Base-by-base conservation (phyloP, 768 basidiomycete species). In the Naganishia antarctica region DNA sequence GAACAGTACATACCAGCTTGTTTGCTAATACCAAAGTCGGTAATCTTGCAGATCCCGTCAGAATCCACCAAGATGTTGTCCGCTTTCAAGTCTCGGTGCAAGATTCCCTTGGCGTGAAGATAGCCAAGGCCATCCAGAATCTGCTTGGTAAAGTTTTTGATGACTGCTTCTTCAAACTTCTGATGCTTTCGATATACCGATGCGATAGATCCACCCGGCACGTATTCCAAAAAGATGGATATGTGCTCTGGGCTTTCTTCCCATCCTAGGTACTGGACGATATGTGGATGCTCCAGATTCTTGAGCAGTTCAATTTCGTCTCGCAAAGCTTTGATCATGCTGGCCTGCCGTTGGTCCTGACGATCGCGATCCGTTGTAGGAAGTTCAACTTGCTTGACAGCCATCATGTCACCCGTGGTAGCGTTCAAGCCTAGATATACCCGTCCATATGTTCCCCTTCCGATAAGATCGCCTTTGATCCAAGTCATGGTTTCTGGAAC, bases 191-290 rank as follows among this genome's bases (percentile, higher is more conserved):
- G 86, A 53, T 69, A 98, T 77, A 79, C 91, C 87, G 73, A 88
- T 85, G 69, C 91, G 65, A 99, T 84, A 0, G 94, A 96, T 15
- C 96, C 96, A 72, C 96, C 96, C 62, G 94, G 92, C 61, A 99
- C 94, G 75, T 99, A 99, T 80, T 99, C 96, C 73, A 99, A 81
- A 81, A 99, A 98, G 73, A 96, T 92, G 84, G 91, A 94, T 69
- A 93, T 78, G 78, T 88, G 88, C 43, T 84, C 83, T 13, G 86
- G 85, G 1, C 90, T 92, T 78, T 92, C 89, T 76, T 94, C 92
- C 69, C 69, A 74, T 21, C 72, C 96, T 46, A 99, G 86, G 76
- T 98, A 99, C 66, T 91, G 88, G 46, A 99, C 96, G 68, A 99
- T 93, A 69, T 98, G 86, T 13, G 90, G 88, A 78, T 99, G 96